phyloP scores from a whole-genome alignment of 495 filamentous ascomycete genomes.

The Aspergillus baeticus region DNA sequence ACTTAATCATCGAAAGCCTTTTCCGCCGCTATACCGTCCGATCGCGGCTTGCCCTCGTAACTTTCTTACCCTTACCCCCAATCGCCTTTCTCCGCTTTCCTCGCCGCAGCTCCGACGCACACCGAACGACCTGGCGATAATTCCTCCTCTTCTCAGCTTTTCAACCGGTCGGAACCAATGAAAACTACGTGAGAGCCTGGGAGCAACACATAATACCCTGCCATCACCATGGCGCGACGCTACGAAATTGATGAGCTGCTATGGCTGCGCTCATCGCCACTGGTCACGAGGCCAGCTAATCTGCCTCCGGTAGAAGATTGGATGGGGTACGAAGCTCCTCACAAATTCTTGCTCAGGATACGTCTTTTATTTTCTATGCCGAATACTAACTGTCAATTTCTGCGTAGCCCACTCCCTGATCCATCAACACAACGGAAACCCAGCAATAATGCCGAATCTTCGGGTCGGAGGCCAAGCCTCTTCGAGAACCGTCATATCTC shows the following conservation, averaged over 20 bases:
- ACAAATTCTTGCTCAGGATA: conserved; percentile 8
- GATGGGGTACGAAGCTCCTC: conserved; percentile 75
- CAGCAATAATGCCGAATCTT: conserved; percentile 39
- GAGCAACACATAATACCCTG: conserved; percentile 30
- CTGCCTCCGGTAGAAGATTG: conserved; percentile 93
- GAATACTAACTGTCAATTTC: conserved; percentile 21
- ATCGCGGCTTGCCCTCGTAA: background rate
- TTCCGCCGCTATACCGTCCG: background rate
- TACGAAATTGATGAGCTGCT: conserved; percentile 82
- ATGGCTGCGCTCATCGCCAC: conserved; percentile 74
- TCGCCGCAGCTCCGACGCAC: background rate
- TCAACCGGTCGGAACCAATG: conserved; percentile 30
- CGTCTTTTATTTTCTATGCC: background rate
- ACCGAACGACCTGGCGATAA: background rate
- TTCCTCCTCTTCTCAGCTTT: background rate
- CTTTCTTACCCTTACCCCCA: background rate
- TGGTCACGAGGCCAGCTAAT: conserved; percentile 75
- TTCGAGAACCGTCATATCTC: conserved; percentile 63
- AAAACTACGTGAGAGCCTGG: conserved; percentile 27
- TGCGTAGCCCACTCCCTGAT: conserved; percentile 44
- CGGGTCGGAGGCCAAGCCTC: conserved; percentile 53
- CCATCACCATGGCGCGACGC: conserved; percentile 53
- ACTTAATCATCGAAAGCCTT: background rate
- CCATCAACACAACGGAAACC: conserved; percentile 48
- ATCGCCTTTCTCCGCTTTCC: background rate